Evolutionary conservation across 345 rosid species (phyloP).

Genomic region (Melaleuca quinquenervia): DNA sequence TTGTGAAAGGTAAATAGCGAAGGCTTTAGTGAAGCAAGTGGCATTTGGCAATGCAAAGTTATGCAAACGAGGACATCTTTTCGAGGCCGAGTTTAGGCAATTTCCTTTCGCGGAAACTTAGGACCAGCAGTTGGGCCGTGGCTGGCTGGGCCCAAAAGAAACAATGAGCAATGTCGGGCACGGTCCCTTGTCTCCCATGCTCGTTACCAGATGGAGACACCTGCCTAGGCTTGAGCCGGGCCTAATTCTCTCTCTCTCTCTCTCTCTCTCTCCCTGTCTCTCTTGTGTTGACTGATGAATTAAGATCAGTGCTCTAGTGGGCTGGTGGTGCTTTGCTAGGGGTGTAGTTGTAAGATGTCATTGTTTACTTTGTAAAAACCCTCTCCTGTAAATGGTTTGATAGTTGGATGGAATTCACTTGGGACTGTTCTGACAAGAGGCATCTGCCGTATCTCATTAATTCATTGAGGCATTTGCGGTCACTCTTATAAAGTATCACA

Average conservation of each 20-base stretch:
- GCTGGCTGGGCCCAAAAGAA: not conserved
- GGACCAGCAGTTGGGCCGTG: not conserved
- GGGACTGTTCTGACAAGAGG: not conserved
- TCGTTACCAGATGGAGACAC: not conserved
- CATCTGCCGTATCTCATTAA: not conserved
- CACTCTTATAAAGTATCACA: not conserved
- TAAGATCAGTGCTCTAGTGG: not conserved
- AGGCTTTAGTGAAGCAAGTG: not conserved
- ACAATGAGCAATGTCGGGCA: not conserved
- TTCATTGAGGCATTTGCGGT: not conserved
- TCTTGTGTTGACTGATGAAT: not conserved
- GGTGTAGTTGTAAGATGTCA: not conserved
- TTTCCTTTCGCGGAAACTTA: not conserved
- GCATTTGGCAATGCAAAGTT: not conserved
- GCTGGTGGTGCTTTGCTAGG: no score
- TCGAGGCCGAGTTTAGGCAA: no score
- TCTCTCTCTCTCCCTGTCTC: no score
- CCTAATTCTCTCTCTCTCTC: not conserved
- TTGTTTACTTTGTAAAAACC: not conserved
- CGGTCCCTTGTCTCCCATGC: not conserved
- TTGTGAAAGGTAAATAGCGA: not conserved
- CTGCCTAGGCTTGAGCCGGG: not conserved
- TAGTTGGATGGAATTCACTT: not conserved
- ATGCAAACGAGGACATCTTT: not conserved
- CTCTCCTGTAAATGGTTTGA: not conserved